Conservation (phyloP, 2,329 filamentous ascomycete species). For the Epicoccum nigrum region DNA sequence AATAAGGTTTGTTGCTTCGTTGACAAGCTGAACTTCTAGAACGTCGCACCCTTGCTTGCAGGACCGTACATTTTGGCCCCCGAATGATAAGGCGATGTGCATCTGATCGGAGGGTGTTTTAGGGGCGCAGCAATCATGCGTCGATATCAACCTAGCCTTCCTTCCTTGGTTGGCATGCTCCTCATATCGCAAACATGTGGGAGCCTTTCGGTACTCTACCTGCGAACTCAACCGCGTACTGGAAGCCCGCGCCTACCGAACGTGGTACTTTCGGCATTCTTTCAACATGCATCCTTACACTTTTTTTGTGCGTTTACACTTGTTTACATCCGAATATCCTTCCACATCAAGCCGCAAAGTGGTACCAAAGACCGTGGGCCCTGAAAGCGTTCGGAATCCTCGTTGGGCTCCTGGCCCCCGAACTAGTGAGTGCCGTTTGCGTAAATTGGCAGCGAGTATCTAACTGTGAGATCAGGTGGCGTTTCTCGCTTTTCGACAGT, state of each 20-base stretch:
- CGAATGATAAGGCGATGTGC: too few species aligned
- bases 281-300: background rate
- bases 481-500: background rate
- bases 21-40: too few species aligned
- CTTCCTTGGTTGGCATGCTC: background rate
- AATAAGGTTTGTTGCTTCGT: too few species aligned
- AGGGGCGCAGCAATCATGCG: too few species aligned
- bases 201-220: background rate
- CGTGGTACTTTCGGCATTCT: background rate
- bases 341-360: background rate
- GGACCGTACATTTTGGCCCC: too few species aligned
- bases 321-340: constrained; percentile 1
- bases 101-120: too few species aligned
- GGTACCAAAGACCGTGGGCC: background rate
- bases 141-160: too few species aligned
- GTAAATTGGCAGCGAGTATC: background rate
- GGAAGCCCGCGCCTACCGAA: background rate
- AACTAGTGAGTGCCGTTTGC: background rate
- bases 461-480: background rate
- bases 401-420: background rate
- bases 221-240: background rate
- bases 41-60: too few species aligned
- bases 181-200: background rate
- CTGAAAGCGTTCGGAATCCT: background rate
- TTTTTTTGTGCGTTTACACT: background rate